Conservation (phyloP, 1,139 yeast genomes). For the Groenewaldozyma auringiensis region DNA sequence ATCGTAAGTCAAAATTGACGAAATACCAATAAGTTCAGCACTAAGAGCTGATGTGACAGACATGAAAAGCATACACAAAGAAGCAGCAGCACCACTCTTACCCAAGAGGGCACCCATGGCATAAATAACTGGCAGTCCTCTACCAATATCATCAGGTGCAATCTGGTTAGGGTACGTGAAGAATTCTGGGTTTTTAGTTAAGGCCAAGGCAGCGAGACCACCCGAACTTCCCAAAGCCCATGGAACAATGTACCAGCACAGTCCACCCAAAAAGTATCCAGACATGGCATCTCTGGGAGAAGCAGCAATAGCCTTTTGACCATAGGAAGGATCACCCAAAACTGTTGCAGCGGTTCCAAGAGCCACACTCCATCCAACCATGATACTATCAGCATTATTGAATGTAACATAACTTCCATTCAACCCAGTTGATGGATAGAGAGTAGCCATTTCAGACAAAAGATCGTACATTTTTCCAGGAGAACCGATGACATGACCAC, state of each 20-base stretch:
- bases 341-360: conserved; percentile 25
- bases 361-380: conserved; percentile 20
- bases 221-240: conserved; percentile 68
- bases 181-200: conserved; percentile 58
- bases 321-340: conserved; percentile 21
- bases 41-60: conserved; percentile 51
- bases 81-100: conserved; percentile 75
- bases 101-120: conserved; percentile 80
- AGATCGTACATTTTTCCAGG: conserved; percentile 69
- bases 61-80: conserved; percentile 69
- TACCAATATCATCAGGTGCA: conserved; percentile 55
- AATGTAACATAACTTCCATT: conserved; percentile 51
- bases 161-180: conserved; percentile 66
- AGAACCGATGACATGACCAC: conserved; percentile 54
- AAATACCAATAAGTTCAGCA: conserved; percentile 78
- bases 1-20: conserved; percentile 76
- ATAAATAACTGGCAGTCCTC: conserved; percentile 75
- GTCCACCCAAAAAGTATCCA: conserved; percentile 76
- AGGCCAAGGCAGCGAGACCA: conserved; percentile 71
- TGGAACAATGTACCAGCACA: conserved; percentile 86
- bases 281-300: conserved; percentile 75
- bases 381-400: conserved; percentile 63
- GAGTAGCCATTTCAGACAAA: conserved; percentile 47
- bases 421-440: conserved; percentile 61
- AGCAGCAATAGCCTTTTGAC: conserved; percentile 68